phyloP scores from a whole-genome alignment of 2,329 filamentous ascomycete genomes.

The Phyllosticta citribraziliensis region DNA sequence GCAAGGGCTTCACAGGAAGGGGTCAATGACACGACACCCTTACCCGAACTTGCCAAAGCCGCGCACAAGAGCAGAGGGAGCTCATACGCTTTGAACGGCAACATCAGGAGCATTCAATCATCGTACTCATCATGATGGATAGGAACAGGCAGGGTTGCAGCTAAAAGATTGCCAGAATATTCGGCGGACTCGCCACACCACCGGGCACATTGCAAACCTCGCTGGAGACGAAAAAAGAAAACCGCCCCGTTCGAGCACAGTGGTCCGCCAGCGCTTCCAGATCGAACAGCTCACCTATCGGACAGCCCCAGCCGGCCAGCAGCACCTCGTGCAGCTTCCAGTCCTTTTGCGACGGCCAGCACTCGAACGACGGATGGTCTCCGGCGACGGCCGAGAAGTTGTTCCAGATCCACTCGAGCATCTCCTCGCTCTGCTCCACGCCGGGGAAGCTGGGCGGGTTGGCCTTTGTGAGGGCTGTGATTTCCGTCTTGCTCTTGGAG shows the following conservation, averaged over 20 bases:
- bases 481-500: slow-evolving; percentile 7
- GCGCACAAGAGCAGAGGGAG: too few relatives aligned
- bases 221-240: slow-evolving; percentile 42
- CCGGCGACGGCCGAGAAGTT: slow-evolving; percentile 54
- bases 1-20: not conserved
- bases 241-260: slow-evolving; percentile 21
- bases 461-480: slow-evolving; percentile 10
- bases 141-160: too few relatives aligned
- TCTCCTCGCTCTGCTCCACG: slow-evolving; percentile 27
- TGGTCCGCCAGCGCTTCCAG: slow-evolving; percentile 21
- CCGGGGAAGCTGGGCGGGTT: slow-evolving; percentile 10
- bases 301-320: slow-evolving; percentile 23
- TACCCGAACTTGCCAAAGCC: too few relatives aligned
- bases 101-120: too few relatives aligned
- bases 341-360: slow-evolving; percentile 24
- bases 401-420: slow-evolving; percentile 55
- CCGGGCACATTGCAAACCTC: slow-evolving; percentile 41
- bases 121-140: too few relatives aligned
- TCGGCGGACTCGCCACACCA: slow-evolving; percentile 21
- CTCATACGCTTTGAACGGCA: too few relatives aligned
- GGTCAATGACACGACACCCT: not conserved
- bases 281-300: slow-evolving; percentile 28
- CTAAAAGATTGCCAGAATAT: slow-evolving; percentile 17
- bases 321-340: slow-evolving; percentile 16
- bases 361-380: slow-evolving; percentile 53